phyloP scores from a whole-genome alignment of 1,284 basidiomycete genomes.

The Stereum hirsutum region DNA sequence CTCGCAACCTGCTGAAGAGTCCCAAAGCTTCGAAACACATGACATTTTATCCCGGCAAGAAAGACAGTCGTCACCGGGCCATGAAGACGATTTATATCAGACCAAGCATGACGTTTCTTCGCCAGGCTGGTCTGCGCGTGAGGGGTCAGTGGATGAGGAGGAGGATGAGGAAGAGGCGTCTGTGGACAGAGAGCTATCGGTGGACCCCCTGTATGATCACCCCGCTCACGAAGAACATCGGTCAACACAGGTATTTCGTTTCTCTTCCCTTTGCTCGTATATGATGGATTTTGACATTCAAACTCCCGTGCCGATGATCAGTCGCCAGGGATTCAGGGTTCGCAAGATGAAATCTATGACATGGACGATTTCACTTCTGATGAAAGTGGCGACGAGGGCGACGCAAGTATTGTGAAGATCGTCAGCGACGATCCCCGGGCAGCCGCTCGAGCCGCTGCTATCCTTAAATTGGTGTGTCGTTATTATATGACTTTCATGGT shows the following conservation, averaged over 20 bases:
- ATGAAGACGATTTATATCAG: too few species aligned
- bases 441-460: constrained; percentile 84
- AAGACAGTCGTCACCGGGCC: too few species aligned
- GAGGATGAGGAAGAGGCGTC: constrained; percentile 16
- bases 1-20: too few species aligned
- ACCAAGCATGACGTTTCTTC: neutral
- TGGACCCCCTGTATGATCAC: too few species aligned
- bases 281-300: neutral
- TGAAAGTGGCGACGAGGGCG: constrained; percentile 28
- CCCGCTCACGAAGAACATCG: too few species aligned
- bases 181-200: constrained; percentile 23
- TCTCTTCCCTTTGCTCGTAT: too few species aligned
- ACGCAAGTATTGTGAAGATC: constrained; percentile 58
- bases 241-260: too few species aligned
- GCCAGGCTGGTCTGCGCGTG: neutral
- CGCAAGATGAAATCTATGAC: constrained; percentile 10
- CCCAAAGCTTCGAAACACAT: too few species aligned
- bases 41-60: too few species aligned
- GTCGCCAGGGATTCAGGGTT: neutral
- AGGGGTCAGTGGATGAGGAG: constrained; percentile 1
- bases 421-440: constrained; percentile 73
- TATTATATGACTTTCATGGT: neutral
- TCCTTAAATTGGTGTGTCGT: constrained; percentile 65
- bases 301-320: too few species aligned
- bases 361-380: constrained; percentile 9